A percentile compares a stretch with the other conserved stretches of the same genome.
Conservation (phyloP, 495 filamentous ascomycete species). For the Penicillium salamii region DNA sequence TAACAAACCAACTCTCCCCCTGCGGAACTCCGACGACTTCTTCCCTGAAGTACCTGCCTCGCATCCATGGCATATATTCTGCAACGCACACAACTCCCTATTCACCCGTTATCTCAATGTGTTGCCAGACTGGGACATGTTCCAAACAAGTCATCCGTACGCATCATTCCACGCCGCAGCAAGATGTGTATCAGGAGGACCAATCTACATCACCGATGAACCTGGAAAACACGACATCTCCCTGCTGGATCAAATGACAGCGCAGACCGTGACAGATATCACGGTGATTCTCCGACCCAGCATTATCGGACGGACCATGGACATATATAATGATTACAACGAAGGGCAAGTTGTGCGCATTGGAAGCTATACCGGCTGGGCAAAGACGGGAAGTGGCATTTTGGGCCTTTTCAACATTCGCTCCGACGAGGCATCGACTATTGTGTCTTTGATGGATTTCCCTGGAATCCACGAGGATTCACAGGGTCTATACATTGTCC, state of each 20-base stretch:
- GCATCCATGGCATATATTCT: conserved; percentile 93
- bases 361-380: conserved; percentile 66
- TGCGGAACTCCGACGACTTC: conserved; percentile 93
- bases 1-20: conserved; percentile 63
- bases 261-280: conserved; percentile 59
- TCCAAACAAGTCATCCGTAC: conserved; percentile 80
- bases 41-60: conserved; percentile 74
- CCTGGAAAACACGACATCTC: conserved; percentile 75
- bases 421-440: conserved; percentile 52
- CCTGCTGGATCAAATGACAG: conserved; percentile 76
- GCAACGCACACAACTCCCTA: conserved; percentile 88
- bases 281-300: conserved; percentile 77
- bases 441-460: conserved; percentile 69
- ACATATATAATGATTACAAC: conserved; percentile 72
- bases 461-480: conserved; percentile 55
- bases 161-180: conserved; percentile 84
- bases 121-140: conserved; percentile 99
- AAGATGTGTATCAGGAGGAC: conserved; percentile 84
- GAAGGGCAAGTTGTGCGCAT: conserved; percentile 72
- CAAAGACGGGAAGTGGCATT: conserved; percentile 66
- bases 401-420: conserved; percentile 83
- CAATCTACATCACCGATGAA: conserved; percentile 88
- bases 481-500: conserved; percentile 60
- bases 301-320: conserved; percentile 63
- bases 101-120: conserved; percentile 70